Percentiles rank a stretch among this genome's conserved stretches.
phyloP scores from a whole-genome alignment of 345 rosid genomes.

The Dimocarpus longan region DNA sequence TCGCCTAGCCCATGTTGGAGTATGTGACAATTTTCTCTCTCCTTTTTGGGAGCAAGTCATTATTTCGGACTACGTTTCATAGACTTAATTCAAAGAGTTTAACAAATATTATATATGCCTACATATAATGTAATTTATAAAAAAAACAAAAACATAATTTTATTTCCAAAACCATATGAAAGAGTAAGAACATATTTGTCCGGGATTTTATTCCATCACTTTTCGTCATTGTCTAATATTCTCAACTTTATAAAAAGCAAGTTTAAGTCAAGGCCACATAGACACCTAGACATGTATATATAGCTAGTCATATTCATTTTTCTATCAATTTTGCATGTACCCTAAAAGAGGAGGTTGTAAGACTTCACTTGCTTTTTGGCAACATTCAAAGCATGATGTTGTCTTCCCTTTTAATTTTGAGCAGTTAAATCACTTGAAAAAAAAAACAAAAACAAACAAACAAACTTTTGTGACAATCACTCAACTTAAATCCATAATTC shows the following conservation, averaged over 20 bases:
- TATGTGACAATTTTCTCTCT: too few species aligned
- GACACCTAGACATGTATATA: not conserved
- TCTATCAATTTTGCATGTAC: not conserved
- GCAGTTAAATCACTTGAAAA: not conserved
- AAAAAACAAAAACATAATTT: too few species aligned
- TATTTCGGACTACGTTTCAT: too few species aligned
- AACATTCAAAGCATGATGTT: slow-evolving; percentile 21
- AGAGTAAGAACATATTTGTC: not conserved
- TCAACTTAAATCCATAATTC: slow-evolving; percentile 2
- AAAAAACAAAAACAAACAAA: too few species aligned
- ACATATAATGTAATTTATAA: too few species aligned
- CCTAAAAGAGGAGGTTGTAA: not conserved
- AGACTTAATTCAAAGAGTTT: too few species aligned
- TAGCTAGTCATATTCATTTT: not conserved
- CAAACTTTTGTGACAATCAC: slow-evolving; percentile 23
- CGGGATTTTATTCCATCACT: slow-evolving; percentile 18
- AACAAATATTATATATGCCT: too few species aligned
- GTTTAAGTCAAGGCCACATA: slow-evolving; percentile 14
- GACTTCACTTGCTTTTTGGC: slow-evolving; percentile 15
- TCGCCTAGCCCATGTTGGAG: too few species aligned
- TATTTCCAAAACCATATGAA: not conserved
- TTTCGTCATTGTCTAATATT: slow-evolving; percentile 4
- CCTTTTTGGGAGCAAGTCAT: too few species aligned
- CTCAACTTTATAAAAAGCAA: slow-evolving; percentile 4
- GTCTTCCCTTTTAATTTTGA: not conserved